A percentile compares a stretch with the other conserved stretches of the same genome.
Evolutionary conservation across 768 basidiomycete species (phyloP).

Genomic region (Amanita rubescens): DNA sequence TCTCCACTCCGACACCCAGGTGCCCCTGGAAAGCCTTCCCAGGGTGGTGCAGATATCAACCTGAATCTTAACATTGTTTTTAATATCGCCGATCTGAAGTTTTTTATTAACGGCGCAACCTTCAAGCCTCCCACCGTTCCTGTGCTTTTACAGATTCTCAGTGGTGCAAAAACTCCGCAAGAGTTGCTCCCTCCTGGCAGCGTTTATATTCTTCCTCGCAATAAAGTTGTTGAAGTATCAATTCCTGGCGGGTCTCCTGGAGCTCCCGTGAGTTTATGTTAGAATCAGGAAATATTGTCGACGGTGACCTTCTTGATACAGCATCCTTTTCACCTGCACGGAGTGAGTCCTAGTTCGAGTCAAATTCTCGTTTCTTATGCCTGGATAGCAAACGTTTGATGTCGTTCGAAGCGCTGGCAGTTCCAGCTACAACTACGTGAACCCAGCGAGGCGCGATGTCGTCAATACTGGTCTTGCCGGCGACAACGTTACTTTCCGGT

Average conservation of each 20-base stretch:
- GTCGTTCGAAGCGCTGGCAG: constrained; percentile 36
- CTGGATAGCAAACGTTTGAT: constrained; percentile 33
- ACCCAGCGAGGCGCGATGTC: constrained; percentile 51
- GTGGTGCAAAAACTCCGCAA: constrained; percentile 38
- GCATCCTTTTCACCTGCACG: constrained; percentile 35
- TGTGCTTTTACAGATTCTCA: constrained; percentile 52
- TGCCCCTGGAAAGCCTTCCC: constrained; percentile 14
- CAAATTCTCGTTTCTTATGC: too few relatives aligned
- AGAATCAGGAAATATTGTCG: background rate
- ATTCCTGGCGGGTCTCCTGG: background rate
- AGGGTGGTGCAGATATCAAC: constrained; percentile 19
- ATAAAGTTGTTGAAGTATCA: constrained; percentile 27
- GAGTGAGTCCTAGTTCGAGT: constrained; percentile 14
- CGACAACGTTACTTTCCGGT: constrained; percentile 41
- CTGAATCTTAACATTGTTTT: constrained; percentile 16
- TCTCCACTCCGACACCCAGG: constrained; percentile 12
- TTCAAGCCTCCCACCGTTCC: constrained; percentile 38
- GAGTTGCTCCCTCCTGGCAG: constrained; percentile 43
- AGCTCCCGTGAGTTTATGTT: constrained; percentile 1
- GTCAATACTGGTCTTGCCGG: constrained; percentile 22
- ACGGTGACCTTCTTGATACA: background rate
- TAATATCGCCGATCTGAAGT: constrained; percentile 11
- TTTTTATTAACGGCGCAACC: constrained; percentile 23
- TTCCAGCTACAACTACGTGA: constrained; percentile 31
- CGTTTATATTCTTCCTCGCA: constrained; percentile 38